phyloP scores from a whole-genome alignment of 2,329 filamentous ascomycete genomes.

The Talaromyces sp. region DNA sequence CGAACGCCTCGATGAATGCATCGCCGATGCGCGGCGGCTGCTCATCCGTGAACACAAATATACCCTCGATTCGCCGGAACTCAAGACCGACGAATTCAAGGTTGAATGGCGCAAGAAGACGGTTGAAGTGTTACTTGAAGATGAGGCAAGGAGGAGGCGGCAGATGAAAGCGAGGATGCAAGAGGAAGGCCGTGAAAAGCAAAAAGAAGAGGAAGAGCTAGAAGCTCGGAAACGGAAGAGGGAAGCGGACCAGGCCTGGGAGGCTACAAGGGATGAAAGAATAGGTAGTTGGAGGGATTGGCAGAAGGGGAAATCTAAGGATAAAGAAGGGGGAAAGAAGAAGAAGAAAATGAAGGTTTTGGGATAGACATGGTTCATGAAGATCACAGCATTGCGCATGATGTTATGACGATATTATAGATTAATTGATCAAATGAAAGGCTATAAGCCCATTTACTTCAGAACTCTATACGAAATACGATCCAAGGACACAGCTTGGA shows the following conservation, averaged over 20 bases:
- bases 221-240: constrained; percentile 79
- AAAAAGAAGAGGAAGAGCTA: constrained; percentile 78
- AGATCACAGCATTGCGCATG: neutral
- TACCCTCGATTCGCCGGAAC: constrained; percentile 82
- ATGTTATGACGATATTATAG: neutral
- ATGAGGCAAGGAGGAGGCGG: constrained; percentile 76
- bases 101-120: constrained; percentile 87
- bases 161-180: constrained; percentile 94
- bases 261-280: constrained; percentile 82
- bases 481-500: too few species aligned
- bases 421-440: neutral
- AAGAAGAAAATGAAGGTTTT: constrained; percentile 51
- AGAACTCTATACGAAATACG: neutral
- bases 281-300: constrained; percentile 95
- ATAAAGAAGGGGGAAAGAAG: constrained; percentile 58
- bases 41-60: constrained; percentile 93
- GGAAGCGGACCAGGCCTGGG: constrained; percentile 93
- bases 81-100: constrained; percentile 73
- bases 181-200: constrained; percentile 88
- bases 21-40: constrained; percentile 91
- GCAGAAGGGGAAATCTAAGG: constrained; percentile 65
- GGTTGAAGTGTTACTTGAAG: constrained; percentile 84
- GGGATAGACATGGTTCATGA: constrained; percentile 28
- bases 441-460: too few species aligned
- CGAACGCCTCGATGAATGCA: constrained; percentile 82